Evolutionary conservation across 108 stramenopile genomes (phyloP).

Genomic region (Bacterosira constricta): DNA sequence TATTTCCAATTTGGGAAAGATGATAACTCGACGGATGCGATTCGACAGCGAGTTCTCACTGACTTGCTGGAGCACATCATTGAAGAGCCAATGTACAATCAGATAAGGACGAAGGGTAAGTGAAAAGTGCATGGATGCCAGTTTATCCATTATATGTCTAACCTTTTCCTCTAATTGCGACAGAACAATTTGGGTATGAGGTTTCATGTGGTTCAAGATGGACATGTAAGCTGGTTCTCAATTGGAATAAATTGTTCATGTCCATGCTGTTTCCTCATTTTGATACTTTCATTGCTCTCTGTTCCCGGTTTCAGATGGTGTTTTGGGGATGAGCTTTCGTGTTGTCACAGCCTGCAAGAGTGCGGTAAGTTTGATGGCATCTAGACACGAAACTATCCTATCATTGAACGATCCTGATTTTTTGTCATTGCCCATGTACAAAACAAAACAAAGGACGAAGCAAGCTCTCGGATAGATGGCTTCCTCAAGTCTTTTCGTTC

Average conservation of each 20-base stretch:
- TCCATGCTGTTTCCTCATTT: slow-evolving; percentile 10
- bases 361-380: slow-evolving; percentile 24
- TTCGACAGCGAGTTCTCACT: slow-evolving; percentile 61
- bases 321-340: slow-evolving; percentile 76
- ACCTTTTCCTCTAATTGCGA: too few relatives aligned
- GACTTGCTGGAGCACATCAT: slow-evolving; percentile 77
- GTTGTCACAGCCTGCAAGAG: slow-evolving; percentile 71
- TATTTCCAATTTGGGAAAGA: slow-evolving; percentile 87
- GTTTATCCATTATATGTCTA: too few relatives aligned
- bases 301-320: slow-evolving; percentile 42
- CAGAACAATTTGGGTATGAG: slow-evolving; percentile 42
- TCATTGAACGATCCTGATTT: neutral
- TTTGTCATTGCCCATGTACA: neutral
- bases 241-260: neutral
- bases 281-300: too few relatives aligned
- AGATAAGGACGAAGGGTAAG: slow-evolving; percentile 65
- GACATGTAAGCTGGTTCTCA: slow-evolving; percentile 37
- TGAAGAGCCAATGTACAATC: slow-evolving; percentile 80
- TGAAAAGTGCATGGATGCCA: too few relatives aligned
- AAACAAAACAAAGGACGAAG: slow-evolving; percentile 27
- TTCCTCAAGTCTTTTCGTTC: slow-evolving; percentile 70
- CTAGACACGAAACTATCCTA: neutral
- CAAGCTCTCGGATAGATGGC: slow-evolving; percentile 59
- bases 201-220: slow-evolving; percentile 46
- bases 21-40: slow-evolving; percentile 17